phyloP scores from a whole-genome alignment of 192 early-diverging fungal genomes.

The Linnemannia exigua region DNA sequence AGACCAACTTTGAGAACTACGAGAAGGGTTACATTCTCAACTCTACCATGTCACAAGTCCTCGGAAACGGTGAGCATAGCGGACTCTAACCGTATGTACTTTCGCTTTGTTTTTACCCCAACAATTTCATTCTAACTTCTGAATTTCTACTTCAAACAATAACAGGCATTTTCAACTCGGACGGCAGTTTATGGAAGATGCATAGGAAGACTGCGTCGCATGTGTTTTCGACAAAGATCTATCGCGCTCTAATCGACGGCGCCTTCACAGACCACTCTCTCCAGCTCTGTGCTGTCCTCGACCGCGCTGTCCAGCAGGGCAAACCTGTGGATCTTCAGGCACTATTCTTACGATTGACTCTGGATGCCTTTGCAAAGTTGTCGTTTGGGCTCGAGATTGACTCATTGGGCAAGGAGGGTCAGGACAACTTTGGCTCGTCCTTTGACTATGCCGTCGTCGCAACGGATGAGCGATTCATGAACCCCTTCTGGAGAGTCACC shows the following conservation, averaged over 20 bases:
- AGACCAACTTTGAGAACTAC: constrained; percentile 59
- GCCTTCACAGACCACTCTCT: constrained; percentile 33
- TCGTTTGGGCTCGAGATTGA: constrained; percentile 66
- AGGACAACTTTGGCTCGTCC: constrained; percentile 62
- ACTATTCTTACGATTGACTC: constrained; percentile 59
- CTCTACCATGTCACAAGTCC: constrained; percentile 29
- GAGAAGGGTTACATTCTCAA: constrained; percentile 41
- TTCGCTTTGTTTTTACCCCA: neutral
- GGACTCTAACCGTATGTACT: neutral
- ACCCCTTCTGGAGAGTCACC: constrained; percentile 51
- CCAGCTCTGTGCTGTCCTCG: constrained; percentile 37
- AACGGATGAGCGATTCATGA: constrained; percentile 46
- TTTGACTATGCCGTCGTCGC: constrained; percentile 65
- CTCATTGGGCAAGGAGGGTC: constrained; percentile 50
- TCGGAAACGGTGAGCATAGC: constrained; percentile 48
- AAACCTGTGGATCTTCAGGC: constrained; percentile 59
- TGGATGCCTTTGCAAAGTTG: constrained; percentile 59
- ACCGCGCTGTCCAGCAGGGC: constrained; percentile 28
- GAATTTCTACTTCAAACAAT: neutral
- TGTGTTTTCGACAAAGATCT: constrained; percentile 55
- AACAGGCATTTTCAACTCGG: constrained; percentile 55
- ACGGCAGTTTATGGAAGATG: constrained; percentile 51
- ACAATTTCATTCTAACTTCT: neutral
- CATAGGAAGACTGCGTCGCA: constrained; percentile 51
- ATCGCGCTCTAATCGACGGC: constrained; percentile 42